phyloP scores from a whole-genome alignment of 2,329 filamentous ascomycete species.

The Epichloe baconii region DNA sequence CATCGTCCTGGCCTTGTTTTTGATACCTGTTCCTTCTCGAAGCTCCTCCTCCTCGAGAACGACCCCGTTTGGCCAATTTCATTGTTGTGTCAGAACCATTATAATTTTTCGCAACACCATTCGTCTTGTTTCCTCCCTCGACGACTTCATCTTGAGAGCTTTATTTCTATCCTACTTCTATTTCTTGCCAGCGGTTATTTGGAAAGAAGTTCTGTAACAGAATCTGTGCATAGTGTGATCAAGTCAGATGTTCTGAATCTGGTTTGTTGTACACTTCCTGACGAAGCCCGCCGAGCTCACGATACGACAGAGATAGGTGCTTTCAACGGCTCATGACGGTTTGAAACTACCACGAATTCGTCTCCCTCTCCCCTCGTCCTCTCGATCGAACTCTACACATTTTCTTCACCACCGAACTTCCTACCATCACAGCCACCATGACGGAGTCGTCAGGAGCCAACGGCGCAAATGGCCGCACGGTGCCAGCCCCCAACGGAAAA shows the following conservation, averaged over 20 bases:
- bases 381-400: background rate
- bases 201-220: constrained; percentile 3
- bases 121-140: constrained; percentile 6
- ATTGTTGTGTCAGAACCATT: background rate
- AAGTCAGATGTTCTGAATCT: constrained; percentile 1
- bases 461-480: constrained; percentile 33
- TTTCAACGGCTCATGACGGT: constrained; percentile 1
- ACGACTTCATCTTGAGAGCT: background rate
- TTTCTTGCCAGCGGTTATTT: constrained; percentile 3
- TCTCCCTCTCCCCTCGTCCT: background rate
- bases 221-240: background rate
- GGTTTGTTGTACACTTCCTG: background rate
- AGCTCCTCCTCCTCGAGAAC: constrained; percentile 6
- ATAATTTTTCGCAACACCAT: background rate
- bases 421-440: constrained; percentile 25
- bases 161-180: background rate
- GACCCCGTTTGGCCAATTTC: background rate
- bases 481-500: constrained; percentile 42
- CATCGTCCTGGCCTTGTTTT: background rate
- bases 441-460: constrained; percentile 28
- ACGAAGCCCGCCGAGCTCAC: constrained; percentile 1
- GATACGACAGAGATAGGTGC: background rate
- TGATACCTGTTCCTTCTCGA: constrained; percentile 1
- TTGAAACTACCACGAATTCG: background rate
- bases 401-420: background rate